Percentiles rank a stretch among this genome's conserved stretches.
Evolutionary conservation across 2,329 filamentous ascomycete species (phyloP).

Genomic region (Fusarium mexicanum): DNA sequence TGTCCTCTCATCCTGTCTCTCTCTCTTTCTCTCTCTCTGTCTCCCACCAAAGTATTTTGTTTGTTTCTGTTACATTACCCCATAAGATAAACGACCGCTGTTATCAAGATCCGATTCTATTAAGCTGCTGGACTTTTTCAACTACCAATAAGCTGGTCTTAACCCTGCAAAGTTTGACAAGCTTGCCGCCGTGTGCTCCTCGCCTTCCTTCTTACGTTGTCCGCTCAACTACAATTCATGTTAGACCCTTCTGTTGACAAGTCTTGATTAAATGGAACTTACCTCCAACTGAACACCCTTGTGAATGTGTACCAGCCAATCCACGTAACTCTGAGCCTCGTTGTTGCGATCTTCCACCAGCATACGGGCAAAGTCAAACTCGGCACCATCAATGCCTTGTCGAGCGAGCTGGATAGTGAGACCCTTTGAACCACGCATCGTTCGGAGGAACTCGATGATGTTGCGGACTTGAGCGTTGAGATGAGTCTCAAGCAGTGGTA

Average conservation of each 20-base stretch:
- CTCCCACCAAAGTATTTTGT: constrained; percentile 22
- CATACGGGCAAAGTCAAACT: constrained; percentile 94
- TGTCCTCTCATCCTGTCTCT: not conserved
- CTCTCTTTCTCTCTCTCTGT: too few relatives aligned
- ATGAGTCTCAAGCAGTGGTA: constrained; percentile 90
- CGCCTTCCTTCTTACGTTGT: constrained; percentile 75
- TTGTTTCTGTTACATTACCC: constrained; percentile 21
- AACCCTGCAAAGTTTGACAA: constrained; percentile 67
- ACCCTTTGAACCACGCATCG: constrained; percentile 84
- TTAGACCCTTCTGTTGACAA: constrained; percentile 5
- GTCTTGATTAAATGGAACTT: constrained; percentile 44
- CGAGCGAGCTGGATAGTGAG: constrained; percentile 89
- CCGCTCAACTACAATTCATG: constrained; percentile 65
- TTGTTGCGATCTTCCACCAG: constrained; percentile 96
- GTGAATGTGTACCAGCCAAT: constrained; percentile 97
- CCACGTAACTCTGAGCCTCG: constrained; percentile 96
- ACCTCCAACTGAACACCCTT: constrained; percentile 92
- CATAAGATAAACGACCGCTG: constrained; percentile 19
- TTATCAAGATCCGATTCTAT: constrained; percentile 21
- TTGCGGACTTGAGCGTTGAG: constrained; percentile 96
- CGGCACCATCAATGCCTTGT: constrained; percentile 92
- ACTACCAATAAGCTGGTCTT: constrained; percentile 68
- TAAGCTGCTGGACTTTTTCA: constrained; percentile 21
- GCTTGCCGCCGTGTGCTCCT: constrained; percentile 55
- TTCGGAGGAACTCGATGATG: constrained; percentile 85